These are phyloP conservation scores for Pseudocercospora cruenta DNA, from an alignment of 2,329 filamentous ascomycete genomes.

Conservation along the genomic window DNA sequence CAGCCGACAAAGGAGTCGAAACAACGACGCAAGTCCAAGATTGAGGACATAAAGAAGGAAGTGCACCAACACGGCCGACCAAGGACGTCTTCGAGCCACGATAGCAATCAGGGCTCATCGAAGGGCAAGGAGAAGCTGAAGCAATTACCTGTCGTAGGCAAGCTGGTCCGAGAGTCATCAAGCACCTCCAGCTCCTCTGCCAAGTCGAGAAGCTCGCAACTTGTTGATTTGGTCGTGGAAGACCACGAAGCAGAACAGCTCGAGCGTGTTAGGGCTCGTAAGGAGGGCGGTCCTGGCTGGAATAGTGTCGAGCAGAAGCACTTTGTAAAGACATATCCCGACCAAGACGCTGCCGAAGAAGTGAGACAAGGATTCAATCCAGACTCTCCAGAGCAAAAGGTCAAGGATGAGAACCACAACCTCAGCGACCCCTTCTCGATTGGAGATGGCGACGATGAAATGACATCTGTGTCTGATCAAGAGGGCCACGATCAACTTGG, in stretches of 20 bases:
- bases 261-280: conserved; percentile 64
- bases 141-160: conserved; percentile 39
- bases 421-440: conserved; percentile 49
- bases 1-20: conserved; percentile 57
- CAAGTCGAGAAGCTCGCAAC: conserved; percentile 63
- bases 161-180: conserved; percentile 50
- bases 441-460: conserved; percentile 45
- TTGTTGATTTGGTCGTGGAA: conserved; percentile 70
- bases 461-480: conserved; percentile 23
- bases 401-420: conserved; percentile 49
- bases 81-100: conserved; percentile 22
- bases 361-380: conserved; percentile 61
- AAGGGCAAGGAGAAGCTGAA: conserved; percentile 34
- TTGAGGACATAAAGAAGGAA: conserved; percentile 48
- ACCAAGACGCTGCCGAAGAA: conserved; percentile 52
- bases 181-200: conserved; percentile 39
- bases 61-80: conserved; percentile 44
- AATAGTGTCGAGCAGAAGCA: conserved; percentile 60
- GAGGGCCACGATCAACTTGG: conserved; percentile 32
- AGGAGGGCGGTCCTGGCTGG: conserved; percentile 65
- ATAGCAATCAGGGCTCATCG: conserved; percentile 37
- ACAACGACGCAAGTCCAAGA: conserved; percentile 51
- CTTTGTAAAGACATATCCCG: conserved; percentile 57
- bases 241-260: conserved; percentile 64
- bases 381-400: conserved; percentile 48